Conservation (phyloP, 2,329 filamentous ascomycete species). For the Diplodia sapinea region DNA sequence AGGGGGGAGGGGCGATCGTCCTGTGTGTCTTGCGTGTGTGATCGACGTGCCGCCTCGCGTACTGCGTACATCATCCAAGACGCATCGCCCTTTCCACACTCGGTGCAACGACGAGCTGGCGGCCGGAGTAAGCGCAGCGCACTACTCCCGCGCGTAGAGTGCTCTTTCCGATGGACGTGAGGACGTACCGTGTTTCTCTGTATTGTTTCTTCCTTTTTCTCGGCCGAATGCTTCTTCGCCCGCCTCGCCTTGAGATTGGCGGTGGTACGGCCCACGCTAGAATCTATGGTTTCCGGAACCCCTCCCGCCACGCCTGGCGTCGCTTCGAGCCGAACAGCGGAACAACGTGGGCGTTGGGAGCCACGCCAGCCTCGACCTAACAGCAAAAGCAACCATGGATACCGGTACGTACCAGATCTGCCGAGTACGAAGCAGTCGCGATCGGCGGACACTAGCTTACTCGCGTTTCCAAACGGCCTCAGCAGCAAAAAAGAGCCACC, state of each 20-base stretch:
- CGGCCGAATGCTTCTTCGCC: neutral
- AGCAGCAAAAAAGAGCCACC: no score
- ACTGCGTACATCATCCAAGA: neutral
- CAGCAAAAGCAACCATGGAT: neutral
- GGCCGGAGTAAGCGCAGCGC: neutral
- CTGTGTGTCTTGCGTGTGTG: neutral
- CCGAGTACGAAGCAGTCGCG: neutral
- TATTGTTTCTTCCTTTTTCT: neutral
- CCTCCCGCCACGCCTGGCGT: neutral
- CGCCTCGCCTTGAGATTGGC: neutral
- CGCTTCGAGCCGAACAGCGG: neutral
- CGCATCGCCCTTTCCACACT: neutral
- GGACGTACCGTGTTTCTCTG: neutral
- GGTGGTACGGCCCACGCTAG: neutral
- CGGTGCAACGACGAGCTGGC: neutral
- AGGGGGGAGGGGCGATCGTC: no score
- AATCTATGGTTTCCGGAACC: neutral
- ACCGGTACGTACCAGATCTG: neutral
- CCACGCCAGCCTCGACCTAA: neutral
- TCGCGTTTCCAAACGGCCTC: no score
- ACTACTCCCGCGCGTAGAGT: neutral
- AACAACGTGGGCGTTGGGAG: neutral
- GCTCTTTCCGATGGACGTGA: neutral
- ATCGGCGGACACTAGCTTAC: no score
- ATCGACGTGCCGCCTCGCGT: slow-evolving; percentile 1